Evolutionary conservation across 768 basidiomycete genomes (phyloP), one percentile per base, ranked within the genome.

Genomic region (Amanita pallidorosea): DNA sequence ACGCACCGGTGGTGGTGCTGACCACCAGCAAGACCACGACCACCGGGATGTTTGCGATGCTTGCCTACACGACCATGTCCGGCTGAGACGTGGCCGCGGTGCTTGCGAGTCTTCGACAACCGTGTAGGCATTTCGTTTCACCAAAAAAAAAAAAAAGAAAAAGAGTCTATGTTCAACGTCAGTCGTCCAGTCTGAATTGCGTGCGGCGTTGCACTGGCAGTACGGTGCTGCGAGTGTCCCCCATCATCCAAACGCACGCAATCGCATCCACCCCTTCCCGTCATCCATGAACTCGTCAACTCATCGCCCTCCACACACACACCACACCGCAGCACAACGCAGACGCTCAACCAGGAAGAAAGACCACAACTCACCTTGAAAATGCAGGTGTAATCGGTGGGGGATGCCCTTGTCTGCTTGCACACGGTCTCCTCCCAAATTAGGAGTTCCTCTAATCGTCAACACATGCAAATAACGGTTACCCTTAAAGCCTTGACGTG

Each of bases 1-100:
- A 75, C 87, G 62, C 65, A 90, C 88, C 88, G 76, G 84, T 99
- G 96, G 79, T 99, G 96, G 75, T 98, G 95, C 74, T 83, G 78
- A 82, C 96, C 96, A 91, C 96, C 96, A 75, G 92, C 91, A 66
- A 98, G 88, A 96, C 96, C 96, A 73, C 96, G 91, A 89, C 96
- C 96, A 76, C 96, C 96, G 51, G 96, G 96, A 68, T 97, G 95
- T 73, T 97, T 98, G 70, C 96, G 88, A 83, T 99, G 96, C 83
- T 98, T 98, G 61, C 96, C 96, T 65, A 99, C 90, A 88, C 96
- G 95, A 70, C 96, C 96, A 73, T 98, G 87, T 76, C 96, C 96
- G 67, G 94, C 93, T 60, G 95, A 99, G 63, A 99, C 94, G 77
- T 98, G 94, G 63, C 95, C 95, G 66, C 95, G 83, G 75, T 96